A percentile compares a stretch with the other conserved stretches of the same genome.
Conservation (phyloP, 2,329 filamentous ascomycete genomes). For the Cytospora paraplurivora region DNA sequence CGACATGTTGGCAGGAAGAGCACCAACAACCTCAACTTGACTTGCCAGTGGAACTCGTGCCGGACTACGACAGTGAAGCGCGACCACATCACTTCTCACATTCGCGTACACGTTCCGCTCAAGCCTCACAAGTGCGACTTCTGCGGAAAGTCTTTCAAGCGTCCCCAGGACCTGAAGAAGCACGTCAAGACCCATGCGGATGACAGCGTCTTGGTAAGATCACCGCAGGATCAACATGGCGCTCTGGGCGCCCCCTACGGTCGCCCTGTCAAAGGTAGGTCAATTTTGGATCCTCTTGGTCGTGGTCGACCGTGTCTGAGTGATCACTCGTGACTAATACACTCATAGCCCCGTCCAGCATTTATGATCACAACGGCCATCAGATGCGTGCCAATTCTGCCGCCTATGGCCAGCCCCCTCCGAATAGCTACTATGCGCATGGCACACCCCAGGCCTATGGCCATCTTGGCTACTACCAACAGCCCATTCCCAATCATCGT, state of each 20-base stretch:
- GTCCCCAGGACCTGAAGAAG: conserved; percentile 98
- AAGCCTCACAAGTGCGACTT: conserved; percentile 99
- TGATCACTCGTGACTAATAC: conserved; percentile 44
- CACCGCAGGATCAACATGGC: conserved; percentile 54
- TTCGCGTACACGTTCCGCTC: conserved; percentile 95
- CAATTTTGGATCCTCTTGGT: neutral
- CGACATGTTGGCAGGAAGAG: conserved; percentile 98
- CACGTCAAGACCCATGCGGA: conserved; percentile 99
- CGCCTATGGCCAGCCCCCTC: conserved; percentile 55
- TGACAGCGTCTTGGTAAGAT: conserved; percentile 73
- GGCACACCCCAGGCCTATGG: conserved; percentile 48
- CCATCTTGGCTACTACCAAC: conserved; percentile 75
- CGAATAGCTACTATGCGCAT: conserved; percentile 63
- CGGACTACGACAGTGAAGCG: conserved; percentile 97
- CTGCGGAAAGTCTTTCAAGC: conserved; percentile 98
- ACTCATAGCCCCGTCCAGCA: conserved; percentile 55
- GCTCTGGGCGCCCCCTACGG: conserved; percentile 56
- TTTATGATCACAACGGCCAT: conserved; percentile 67
- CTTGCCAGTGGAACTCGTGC: conserved; percentile 96
- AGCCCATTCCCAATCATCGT: conserved; percentile 54
- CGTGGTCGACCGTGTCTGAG: conserved; percentile 24
- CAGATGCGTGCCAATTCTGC: conserved; percentile 57
- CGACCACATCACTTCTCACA: conserved; percentile 98
- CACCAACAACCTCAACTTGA: conserved; percentile 97
- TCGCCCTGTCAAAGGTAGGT: conserved; percentile 53